Percentiles rank a stretch among this genome's conserved stretches.
phyloP scores from a whole-genome alignment of 2,329 filamentous ascomycete genomes.

The Ilyonectria destructans region DNA sequence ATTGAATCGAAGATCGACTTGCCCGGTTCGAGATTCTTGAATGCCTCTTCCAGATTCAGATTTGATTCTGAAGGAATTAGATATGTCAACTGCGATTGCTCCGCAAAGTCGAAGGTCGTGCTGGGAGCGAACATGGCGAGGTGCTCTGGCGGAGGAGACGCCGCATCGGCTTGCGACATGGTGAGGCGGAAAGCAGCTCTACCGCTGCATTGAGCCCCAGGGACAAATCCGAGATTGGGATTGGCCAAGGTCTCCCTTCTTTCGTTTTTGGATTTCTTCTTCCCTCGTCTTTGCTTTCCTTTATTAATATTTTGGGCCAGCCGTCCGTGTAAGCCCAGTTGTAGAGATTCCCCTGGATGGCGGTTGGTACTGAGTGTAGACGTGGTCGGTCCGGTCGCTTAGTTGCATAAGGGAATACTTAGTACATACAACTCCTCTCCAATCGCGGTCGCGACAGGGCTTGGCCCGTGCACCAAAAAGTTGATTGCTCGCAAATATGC shows the following conservation, averaged over 20 bases:
- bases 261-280: constrained; percentile 10
- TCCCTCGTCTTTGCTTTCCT: constrained; percentile 23
- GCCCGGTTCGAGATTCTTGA: constrained; percentile 62
- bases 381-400: constrained; percentile 39
- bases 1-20: constrained; percentile 71
- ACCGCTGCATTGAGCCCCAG: constrained; percentile 17
- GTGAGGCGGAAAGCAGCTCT: constrained; percentile 4
- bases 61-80: constrained; percentile 72
- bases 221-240: not conserved
- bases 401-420: constrained; percentile 31
- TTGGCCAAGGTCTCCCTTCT: not conserved
- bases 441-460: constrained; percentile 21
- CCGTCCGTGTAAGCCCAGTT: constrained; percentile 46
- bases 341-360: constrained; percentile 39
- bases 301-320: constrained; percentile 35
- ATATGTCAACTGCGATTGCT: constrained; percentile 73
- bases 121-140: constrained; percentile 46
- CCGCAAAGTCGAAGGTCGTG: constrained; percentile 62
- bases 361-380: constrained; percentile 26
- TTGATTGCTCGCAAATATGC: constrained; percentile 37
- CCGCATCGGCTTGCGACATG: constrained; percentile 43
- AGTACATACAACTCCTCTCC: not conserved
- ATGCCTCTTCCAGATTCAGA: constrained; percentile 68
- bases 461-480: constrained; percentile 48
- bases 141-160: constrained; percentile 41